Conservation (phyloP, 2,329 filamentous ascomycete species). For the Plectosphaerella sp. region DNA sequence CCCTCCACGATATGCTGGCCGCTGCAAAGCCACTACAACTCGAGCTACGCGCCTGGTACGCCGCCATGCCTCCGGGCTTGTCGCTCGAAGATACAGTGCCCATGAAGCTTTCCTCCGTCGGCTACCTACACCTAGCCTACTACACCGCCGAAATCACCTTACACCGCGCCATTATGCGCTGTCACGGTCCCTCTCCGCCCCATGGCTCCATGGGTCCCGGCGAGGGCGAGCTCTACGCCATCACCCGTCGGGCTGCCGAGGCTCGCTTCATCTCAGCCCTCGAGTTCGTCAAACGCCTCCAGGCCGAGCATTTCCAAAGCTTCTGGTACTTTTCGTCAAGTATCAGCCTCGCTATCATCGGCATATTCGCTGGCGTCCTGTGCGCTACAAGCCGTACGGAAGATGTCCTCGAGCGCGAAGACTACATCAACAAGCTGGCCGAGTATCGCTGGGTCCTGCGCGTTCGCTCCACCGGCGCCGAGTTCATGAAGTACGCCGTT, state of each 20-base stretch:
- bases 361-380: constrained; percentile 22
- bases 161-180: constrained; percentile 35
- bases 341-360: constrained; percentile 25
- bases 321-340: constrained; percentile 33
- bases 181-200: constrained; percentile 10
- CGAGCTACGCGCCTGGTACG: constrained; percentile 39
- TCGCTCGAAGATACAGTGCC: constrained; percentile 32
- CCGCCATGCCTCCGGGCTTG: constrained; percentile 35
- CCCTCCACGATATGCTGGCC: constrained; percentile 27
- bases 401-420: constrained; percentile 2
- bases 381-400: constrained; percentile 10
- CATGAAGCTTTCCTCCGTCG: constrained; percentile 31
- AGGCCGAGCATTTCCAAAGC: constrained; percentile 32
- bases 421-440: constrained; percentile 9
- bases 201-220: background rate
- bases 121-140: constrained; percentile 36
- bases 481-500: constrained; percentile 10
- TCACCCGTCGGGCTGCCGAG: constrained; percentile 17
- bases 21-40: constrained; percentile 42
- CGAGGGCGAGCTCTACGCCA: constrained; percentile 4
- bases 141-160: constrained; percentile 37
- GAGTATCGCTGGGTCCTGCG: constrained; percentile 13
- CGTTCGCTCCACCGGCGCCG: constrained; percentile 6
- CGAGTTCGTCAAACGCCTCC: constrained; percentile 26
- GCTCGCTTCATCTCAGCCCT: constrained; percentile 25